Evolutionary conservation across 257 asterid species (phyloP), one percentile per base, ranked within the genome.

Genomic region (Striga asiatica): DNA sequence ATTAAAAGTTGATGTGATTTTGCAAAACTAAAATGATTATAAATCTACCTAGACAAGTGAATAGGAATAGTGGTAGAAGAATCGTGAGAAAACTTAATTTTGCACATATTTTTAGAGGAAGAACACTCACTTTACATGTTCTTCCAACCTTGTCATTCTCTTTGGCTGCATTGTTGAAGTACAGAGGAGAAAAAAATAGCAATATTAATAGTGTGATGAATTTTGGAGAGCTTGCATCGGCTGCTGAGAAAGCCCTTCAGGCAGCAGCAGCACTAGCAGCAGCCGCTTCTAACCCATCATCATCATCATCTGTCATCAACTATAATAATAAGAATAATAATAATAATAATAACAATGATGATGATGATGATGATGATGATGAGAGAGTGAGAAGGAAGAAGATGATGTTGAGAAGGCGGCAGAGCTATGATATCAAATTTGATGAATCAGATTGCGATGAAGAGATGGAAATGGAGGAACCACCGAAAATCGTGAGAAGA

Each of bases 221-320:
- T 57, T 76, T 75, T 51, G 70, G 78, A 51, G 87, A 88, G 48
- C 62, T 89, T 28, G 89, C 85, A 13, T 77, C 96, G 1, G 95
- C 93, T 48, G 98, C 95, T 6, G 86, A 82, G 77, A 81, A 84
- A 71, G 95, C 98, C 9, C 67, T 79, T 39, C 89, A 84, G 70
- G 95, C 89, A n/a, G 97, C 95, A n/a, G 79, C 93, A 42, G 65
- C 61, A 58, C 73, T 87, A 28, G 76, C 92, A 56, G 65, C 68
- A 8, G 39, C 39, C 45, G 14, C 45, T 17, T 37, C 61, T 54
- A 35, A 18, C 41, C 47, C n/a, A n/a, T n/a, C n/a, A n/a, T n/a
- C n/a, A n/a, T n/a, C n/a, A n/a, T n/a, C n/a, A n/a, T n/a, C n/a
- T n/a, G n/a, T n/a, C n/a, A n/a, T n/a, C n/a, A n/a, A n/a, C n/a